Evolutionary conservation across 1,284 basidiomycete species (phyloP), one percentile per base, ranked within the genome.

Genomic region (Ustilago crameri): DNA sequence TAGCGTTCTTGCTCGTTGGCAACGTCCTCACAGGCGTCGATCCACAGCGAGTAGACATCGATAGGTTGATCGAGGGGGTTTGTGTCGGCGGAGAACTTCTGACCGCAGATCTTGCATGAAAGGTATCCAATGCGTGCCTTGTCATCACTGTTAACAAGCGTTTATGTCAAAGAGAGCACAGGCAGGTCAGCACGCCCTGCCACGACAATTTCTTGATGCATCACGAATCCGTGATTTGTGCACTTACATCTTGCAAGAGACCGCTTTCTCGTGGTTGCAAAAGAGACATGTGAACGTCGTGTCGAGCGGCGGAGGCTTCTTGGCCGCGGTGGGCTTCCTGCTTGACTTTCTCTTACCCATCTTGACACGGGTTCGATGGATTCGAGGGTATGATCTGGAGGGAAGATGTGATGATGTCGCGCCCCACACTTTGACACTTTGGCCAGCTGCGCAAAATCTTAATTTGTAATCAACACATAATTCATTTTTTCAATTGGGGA

Each of bases 41-140:
- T 92, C 92, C 92, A 94, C 79, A 92, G 68, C 32, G 91, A 92
- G 83, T 93, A 94, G 26, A 94, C 91, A 83, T 94, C 93, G 64
- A 94, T 90, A 5, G 93, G 89, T 75, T 93, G 92, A 1, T 91
- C 92, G 47, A 94, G 86, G 79, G 93, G 91, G 90, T 71, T 51
- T 9, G 67, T 83, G 58, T 44, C 50, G 23, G 76, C 62, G 18
- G 83, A 75, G 41, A 78, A 77, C 49, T 78, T 78, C 69, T 74
- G 79, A 20, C 75, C 83, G 59, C 84, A 85, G 30, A 69, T 53
- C 75, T 63, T 85, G 51, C 74, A 80, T 43, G 63, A 71, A 12
- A 72, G 50, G 42, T 46, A 78, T 0, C 83, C 84, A n/a, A 70
- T 61, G 24, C 54, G 61, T 18, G 69, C 75, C 58, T 82, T 81